Evolutionary conservation across 352 stramenopile species (phyloP).

Genomic region (Phytophthora vignae): DNA sequence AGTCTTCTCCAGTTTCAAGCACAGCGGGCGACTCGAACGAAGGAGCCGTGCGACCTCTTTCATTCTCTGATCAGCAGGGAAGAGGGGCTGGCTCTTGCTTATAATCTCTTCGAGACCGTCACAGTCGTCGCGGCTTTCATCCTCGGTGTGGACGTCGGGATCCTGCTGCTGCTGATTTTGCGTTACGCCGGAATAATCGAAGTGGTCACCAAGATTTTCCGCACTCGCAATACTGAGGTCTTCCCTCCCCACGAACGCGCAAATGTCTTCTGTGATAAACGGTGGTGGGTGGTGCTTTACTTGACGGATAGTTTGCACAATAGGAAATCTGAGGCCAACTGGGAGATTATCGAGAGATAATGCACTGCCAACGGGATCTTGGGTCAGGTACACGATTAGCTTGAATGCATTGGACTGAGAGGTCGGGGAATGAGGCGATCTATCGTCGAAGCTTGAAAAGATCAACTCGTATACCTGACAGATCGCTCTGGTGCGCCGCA

Average conservation of each 20-base stretch:
- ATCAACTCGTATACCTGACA: conserved; percentile 58
- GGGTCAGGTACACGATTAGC: conserved; percentile 62
- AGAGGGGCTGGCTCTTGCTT: conserved; percentile 60
- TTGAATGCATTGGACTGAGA: conserved; percentile 37
- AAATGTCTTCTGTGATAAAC: conserved; percentile 65
- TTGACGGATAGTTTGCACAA: conserved; percentile 62
- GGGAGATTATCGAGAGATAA: conserved; percentile 69
- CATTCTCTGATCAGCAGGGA: conserved; percentile 75
- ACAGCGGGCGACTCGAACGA: conserved; percentile 76
- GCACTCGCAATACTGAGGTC: conserved; percentile 57
- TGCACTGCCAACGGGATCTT: conserved; percentile 41
- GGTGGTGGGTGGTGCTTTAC: conserved; percentile 69
- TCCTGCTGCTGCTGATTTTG: conserved; percentile 28
- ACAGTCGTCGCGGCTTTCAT: conserved; percentile 37
- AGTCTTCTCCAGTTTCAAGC: conserved; percentile 75
- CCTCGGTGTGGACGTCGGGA: conserved; percentile 2
- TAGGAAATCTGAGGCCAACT: conserved; percentile 61
- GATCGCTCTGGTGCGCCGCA: conserved; percentile 46
- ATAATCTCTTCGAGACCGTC: conserved; percentile 80
- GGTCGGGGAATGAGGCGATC: background rate
- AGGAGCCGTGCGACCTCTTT: conserved; percentile 87
- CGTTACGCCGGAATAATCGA: conserved; percentile 1
- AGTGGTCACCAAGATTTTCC: conserved; percentile 13
- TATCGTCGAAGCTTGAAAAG: conserved; percentile 22
- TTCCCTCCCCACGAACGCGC: conserved; percentile 62